Conservation (phyloP, 2,329 filamentous ascomycete genomes). For the Arthrobotrys conoides region DNA sequence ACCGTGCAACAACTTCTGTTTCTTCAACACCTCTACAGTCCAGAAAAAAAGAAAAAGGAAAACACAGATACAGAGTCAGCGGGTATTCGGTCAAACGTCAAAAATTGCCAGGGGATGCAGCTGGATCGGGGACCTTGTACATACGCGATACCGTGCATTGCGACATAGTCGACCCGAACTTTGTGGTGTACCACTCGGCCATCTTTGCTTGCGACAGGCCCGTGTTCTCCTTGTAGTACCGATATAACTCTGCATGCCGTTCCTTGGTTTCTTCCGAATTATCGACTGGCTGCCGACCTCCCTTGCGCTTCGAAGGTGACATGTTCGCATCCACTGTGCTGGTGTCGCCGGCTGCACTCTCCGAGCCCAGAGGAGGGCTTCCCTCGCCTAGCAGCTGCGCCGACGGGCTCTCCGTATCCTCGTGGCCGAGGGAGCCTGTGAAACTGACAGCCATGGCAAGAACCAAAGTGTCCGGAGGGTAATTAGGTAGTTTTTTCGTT, state of each 20-base stretch:
- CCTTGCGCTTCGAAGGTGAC: constrained; percentile 58
- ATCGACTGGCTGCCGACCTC: constrained; percentile 51
- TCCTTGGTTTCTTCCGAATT: constrained; percentile 59
- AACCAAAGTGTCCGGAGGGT: constrained; percentile 45
- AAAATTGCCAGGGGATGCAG: constrained; percentile 18
- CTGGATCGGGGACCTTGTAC: constrained; percentile 23
- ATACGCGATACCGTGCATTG: constrained; percentile 60
- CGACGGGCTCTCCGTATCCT: constrained; percentile 59
- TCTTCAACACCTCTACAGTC: constrained; percentile 57
- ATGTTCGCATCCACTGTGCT: constrained; percentile 53
- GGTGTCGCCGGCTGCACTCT: constrained; percentile 57
- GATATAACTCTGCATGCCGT: constrained; percentile 56
- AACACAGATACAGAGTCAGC: constrained; percentile 33
- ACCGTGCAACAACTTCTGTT: constrained; percentile 59
- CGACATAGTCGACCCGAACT: constrained; percentile 58
- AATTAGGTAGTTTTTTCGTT: constrained; percentile 3
- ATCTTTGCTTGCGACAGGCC: constrained; percentile 60
- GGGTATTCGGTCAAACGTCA: constrained; percentile 10
- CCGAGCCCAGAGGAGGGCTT: constrained; percentile 50
- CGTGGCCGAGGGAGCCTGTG: constrained; percentile 47
- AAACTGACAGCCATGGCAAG: constrained; percentile 57
- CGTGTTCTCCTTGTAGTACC: constrained; percentile 57
- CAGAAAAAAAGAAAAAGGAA: constrained; percentile 6
- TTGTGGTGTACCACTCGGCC: constrained; percentile 60
- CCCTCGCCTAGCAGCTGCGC: constrained; percentile 57